Base-by-base conservation (phyloP, 768 basidiomycete species). In the Trametes cingulata region DNA sequence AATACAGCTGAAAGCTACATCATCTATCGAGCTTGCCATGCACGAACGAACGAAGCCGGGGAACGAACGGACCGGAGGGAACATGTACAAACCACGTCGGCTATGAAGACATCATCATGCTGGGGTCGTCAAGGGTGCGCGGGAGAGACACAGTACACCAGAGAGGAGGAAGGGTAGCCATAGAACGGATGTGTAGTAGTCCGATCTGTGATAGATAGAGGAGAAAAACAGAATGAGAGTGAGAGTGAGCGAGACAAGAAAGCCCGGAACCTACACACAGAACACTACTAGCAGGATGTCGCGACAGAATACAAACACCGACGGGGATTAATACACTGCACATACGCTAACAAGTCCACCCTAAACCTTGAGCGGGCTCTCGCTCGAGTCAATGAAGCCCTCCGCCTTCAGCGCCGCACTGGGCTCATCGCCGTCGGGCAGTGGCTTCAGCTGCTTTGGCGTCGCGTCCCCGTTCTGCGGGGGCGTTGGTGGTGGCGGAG, bases 311-410 rank as follows among this genome's bases (percentile, higher is more conserved):
- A 62, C 51, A 51, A 58, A 58, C 61, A 52, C 55, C 50, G 49
- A 39, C 40, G 19, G 57, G 49, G 54, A 61, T 63, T 58, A 63
- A 58, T 63, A 63, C 61, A 63, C 52, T 63, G 61, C 61, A 49
- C 53, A 45, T 63, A 63, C 47, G 57, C 56, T 63, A 63, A 58
- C 33, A 56, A 17, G 45, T n/a, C 39, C 45, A 37, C 20, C 45
- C 58, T 67, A 71, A 29, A 66, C 69, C 69, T 78, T 77, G 60
- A 79, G 65, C 45, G 85, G 84, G 70, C 83, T 82, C 74, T 89
- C 87, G 69, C 82, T 87, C 57, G 76, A 72, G 68, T 89, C 85
- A 72, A 85, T 73, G 37, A 88, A 76, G n/a, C 85, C 86, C 67
- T 90, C 88, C 29, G 75, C 80, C 68, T 80, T 77, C n/a, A 81